These are phyloP conservation scores for Pelargonium myrrhifolium DNA, from an alignment of 441 rosid species.

Conservation along the genomic window DNA sequence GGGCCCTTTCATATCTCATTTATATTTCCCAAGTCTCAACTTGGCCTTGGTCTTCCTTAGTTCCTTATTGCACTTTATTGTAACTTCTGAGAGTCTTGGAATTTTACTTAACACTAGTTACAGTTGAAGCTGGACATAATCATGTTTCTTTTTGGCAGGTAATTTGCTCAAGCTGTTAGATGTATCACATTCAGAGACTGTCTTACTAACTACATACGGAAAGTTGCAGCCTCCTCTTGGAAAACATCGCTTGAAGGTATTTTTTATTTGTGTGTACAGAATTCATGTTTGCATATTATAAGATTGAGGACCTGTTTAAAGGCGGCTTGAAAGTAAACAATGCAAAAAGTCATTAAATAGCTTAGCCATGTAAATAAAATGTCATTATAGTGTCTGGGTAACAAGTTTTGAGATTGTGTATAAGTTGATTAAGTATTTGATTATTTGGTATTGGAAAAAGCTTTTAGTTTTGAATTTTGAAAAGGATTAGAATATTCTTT, in stretches of 20 bases:
- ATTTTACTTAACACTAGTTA: neutral
- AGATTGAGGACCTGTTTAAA: neutral
- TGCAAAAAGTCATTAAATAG: neutral
- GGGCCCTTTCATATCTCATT: neutral
- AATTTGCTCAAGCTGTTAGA: constrained; percentile 73
- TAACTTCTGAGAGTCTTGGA: neutral
- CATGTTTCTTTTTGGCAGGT: constrained; percentile 41
- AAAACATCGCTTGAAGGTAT: constrained; percentile 84
- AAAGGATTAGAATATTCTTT: neutral
- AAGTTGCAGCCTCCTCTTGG: constrained; percentile 95
- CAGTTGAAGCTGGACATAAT: neutral
- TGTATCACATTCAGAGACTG: constrained; percentile 51
- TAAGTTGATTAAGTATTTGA: neutral
- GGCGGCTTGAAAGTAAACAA: neutral
- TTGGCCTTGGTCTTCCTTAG: neutral
- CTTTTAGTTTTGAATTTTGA: neutral
- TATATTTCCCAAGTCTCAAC: neutral
- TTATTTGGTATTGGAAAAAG: neutral
- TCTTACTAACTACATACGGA: constrained; percentile 75
- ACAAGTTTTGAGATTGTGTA: neutral
- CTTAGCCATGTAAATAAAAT: neutral
- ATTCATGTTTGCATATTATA: constrained; percentile 6
- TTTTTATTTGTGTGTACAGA: constrained; percentile 9
- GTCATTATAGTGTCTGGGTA: neutral
- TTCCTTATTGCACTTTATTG: neutral